A percentile compares a stretch with the other conserved stretches of the same genome.
phyloP scores from a whole-genome alignment of 805 yeast species.

The Yamadazyma paraphyllophila region DNA sequence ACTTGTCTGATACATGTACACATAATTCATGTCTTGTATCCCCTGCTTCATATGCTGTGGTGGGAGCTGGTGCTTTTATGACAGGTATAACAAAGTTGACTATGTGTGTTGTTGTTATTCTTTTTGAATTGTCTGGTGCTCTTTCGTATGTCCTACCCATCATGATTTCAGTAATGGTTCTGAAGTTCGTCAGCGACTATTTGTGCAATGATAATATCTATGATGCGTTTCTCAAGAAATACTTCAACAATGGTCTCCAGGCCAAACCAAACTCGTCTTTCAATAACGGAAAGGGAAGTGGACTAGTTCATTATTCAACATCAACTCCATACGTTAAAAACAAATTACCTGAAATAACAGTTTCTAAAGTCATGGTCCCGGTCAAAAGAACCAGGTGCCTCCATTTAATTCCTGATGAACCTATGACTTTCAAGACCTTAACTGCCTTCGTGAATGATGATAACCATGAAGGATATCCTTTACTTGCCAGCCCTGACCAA shows the following conservation, averaged over 20 bases:
- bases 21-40: constrained; percentile 58
- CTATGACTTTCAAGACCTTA: constrained; percentile 23
- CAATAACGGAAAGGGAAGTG: constrained; percentile 40
- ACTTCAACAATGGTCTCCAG: constrained; percentile 24
- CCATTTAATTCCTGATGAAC: constrained; percentile 21
- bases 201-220: constrained; percentile 60
- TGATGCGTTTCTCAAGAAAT: constrained; percentile 43
- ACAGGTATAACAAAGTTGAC: constrained; percentile 81
- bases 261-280: background rate
- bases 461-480: constrained; percentile 42
- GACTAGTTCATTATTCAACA: constrained; percentile 32
- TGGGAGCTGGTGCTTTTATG: constrained; percentile 81
- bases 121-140: constrained; percentile 86
- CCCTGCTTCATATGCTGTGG: constrained; percentile 85
- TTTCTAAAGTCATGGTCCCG: constrained; percentile 31
- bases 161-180: constrained; percentile 76
- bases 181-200: constrained; percentile 70
- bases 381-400: constrained; percentile 26
- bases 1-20: constrained; percentile 39
- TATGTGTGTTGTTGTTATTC: constrained; percentile 73
- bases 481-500: constrained; percentile 22
- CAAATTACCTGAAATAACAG: constrained; percentile 32
- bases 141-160: constrained; percentile 79
- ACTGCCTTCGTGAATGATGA: constrained; percentile 26
- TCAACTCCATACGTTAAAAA: constrained; percentile 26